Base-by-base conservation (phyloP, 1,284 basidiomycete genomes). In the Dichomitus squalens region DNA sequence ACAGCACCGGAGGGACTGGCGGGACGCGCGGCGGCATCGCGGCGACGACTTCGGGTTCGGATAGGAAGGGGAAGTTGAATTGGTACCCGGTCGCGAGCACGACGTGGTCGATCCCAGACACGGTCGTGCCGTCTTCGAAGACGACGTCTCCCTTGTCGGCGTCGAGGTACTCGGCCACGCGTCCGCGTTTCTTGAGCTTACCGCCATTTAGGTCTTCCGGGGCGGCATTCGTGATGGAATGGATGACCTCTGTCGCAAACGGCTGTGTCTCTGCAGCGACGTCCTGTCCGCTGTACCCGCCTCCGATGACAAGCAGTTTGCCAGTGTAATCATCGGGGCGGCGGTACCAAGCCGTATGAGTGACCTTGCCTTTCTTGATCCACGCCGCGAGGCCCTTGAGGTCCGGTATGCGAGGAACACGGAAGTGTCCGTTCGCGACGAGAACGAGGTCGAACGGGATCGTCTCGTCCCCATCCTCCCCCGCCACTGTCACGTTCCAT, bases 81-180 rank as follows among this genome's bases (percentile, higher is more conserved):
- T 87, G 73, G 68, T 88, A 93, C 3, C 90, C 91, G 4, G 90
- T 93, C 2, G 88, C 90, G 5, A 92, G 72, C 46, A 92, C 82
- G 63, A 84, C 85, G 54, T 82, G 73, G 62, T 87, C 83, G 52
- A 92, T 75, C 5, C 75, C 77, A 34, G 70, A 66, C 68, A 89
- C 86, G 5, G 69, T 64, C 2, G 79, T 74, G 1, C 82, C 85
- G 58, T 88, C 86, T 61, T 80, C 81, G 65, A 90, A 90, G 35
- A 78, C 67, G 7, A 88, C 84, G 46, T 72, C 72, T 3, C 82
- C 83, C 41, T 75, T 66, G 3, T 73, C 72, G 20, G 70, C 71
- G 66, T 85, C 64, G 8, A 67, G 55, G 50, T 69, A 81, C 52
- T 74, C 73, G 16, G 72, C 67, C 11, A 84, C 74, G 16, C 75